Evolutionary conservation across 805 yeast genomes (phyloP).

Genomic region (Metschnikowia amazonensis): DNA sequence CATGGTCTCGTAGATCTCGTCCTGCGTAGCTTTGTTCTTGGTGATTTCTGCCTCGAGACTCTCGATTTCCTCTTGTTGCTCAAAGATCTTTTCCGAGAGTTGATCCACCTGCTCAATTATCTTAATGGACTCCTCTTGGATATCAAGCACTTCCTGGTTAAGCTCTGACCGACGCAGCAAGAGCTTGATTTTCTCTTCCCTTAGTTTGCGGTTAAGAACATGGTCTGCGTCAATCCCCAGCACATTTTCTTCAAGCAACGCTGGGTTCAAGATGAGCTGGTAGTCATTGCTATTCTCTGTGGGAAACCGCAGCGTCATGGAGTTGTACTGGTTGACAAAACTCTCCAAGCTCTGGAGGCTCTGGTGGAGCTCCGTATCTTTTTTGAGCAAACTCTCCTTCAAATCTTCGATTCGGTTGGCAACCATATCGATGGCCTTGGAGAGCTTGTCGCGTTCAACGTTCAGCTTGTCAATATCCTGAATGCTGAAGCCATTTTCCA

Average conservation of each 20-base stretch:
- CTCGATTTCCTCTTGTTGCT: slow-evolving; percentile 55
- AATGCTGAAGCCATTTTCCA: slow-evolving; percentile 55
- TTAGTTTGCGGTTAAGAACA: slow-evolving; percentile 43
- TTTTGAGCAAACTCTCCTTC: slow-evolving; percentile 43
- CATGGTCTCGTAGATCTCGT: slow-evolving; percentile 53
- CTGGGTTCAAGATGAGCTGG: slow-evolving; percentile 35
- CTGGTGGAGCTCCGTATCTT: slow-evolving; percentile 47
- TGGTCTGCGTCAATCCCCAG: slow-evolving; percentile 24
- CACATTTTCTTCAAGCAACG: slow-evolving; percentile 9
- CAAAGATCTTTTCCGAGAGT: slow-evolving; percentile 50
- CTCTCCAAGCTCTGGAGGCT: slow-evolving; percentile 50
- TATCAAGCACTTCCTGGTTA: slow-evolving; percentile 41
- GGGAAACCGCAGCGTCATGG: slow-evolving; percentile 47
- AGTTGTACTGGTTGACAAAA: slow-evolving; percentile 54
- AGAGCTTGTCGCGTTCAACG: slow-evolving; percentile 55
- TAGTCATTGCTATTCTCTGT: slow-evolving; percentile 27
- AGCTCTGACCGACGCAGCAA: slow-evolving; percentile 32
- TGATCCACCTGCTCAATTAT: slow-evolving; percentile 58
- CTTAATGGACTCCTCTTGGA: slow-evolving; percentile 55
- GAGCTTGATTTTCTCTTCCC: slow-evolving; percentile 42
- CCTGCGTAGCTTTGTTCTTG: slow-evolving; percentile 49
- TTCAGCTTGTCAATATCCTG: slow-evolving; percentile 61
- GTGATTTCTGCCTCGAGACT: slow-evolving; percentile 54
- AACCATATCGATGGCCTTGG: slow-evolving; percentile 47
- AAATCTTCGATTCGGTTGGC: slow-evolving; percentile 44